These are phyloP conservation scores for Colletotrichum orchidophilum DNA, from an alignment of 2,329 filamentous ascomycete species.

Conservation along the genomic window DNA sequence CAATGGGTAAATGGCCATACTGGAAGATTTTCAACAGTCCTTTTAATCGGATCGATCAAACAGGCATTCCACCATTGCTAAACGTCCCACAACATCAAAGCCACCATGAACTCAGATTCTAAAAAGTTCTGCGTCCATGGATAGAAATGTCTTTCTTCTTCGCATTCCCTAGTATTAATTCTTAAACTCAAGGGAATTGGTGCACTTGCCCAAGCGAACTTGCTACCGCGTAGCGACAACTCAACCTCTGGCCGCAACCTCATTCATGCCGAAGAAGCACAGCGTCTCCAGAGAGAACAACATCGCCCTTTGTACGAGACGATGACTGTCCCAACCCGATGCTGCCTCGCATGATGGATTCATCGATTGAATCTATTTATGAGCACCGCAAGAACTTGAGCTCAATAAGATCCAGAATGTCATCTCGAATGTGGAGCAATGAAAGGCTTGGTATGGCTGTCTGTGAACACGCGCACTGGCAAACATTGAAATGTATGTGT, in stretches of 20 bases:
- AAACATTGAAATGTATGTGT: neutral
- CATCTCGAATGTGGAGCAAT: neutral
- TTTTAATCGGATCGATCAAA: no score
- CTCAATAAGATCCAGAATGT: neutral
- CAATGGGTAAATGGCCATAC: no score
- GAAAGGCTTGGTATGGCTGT: neutral
- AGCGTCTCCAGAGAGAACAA: neutral
- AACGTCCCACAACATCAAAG: no score
- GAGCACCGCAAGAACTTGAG: neutral
- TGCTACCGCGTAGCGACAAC: neutral
- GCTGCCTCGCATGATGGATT: neutral
- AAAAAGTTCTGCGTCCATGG: no score
- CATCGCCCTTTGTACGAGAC: neutral
- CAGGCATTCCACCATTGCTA: no score
- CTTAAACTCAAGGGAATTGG: no score
- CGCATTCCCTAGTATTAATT: no score
- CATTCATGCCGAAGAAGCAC: neutral
- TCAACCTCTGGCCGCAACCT: neutral
- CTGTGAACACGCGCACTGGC: neutral
- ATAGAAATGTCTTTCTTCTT: no score
- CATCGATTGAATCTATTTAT: neutral
- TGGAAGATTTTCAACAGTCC: no score
- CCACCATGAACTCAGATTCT: no score
- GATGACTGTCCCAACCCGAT: neutral
- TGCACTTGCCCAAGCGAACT: neutral